Conservation (phyloP, 2,329 filamentous ascomycete genomes). For the Colletotrichum shisoi region DNA sequence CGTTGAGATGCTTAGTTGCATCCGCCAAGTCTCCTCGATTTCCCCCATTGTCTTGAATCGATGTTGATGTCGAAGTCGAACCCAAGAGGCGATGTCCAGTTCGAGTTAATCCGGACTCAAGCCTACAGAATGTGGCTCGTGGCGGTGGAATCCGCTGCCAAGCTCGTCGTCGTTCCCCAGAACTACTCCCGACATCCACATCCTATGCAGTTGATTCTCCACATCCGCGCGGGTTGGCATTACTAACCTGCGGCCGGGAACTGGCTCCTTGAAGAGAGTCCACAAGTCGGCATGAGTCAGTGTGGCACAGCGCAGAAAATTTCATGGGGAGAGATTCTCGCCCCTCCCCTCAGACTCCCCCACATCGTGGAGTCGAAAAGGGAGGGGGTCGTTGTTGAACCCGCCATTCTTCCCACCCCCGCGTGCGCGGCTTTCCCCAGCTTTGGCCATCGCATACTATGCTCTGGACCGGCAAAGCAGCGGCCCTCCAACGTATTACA, state of each 20-base stretch:
- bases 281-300: conserved; percentile 9
- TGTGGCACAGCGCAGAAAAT: conserved; percentile 15
- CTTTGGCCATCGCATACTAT: conserved; percentile 18
- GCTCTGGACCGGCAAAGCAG: neutral
- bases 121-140: neutral
- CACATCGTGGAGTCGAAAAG: conserved; percentile 33
- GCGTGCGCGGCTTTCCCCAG: conserved; percentile 28
- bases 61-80: neutral
- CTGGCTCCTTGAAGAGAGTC: neutral
- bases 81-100: no score
- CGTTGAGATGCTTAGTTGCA: neutral
- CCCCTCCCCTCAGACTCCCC: conserved; percentile 9
- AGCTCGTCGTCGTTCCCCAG: neutral
- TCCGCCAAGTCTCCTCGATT: no score
- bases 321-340: neutral
- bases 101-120: neutral
- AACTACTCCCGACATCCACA: neutral
- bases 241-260: conserved; percentile 13
- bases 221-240: conserved; percentile 10
- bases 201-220: neutral
- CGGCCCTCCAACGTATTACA: neutral
- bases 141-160: neutral
- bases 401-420: neutral
- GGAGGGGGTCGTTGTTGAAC: conserved; percentile 8
- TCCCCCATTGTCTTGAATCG: no score